Base-by-base conservation (phyloP, 2,329 filamentous ascomycete species). In the Aspergillus uvarum region DNA sequence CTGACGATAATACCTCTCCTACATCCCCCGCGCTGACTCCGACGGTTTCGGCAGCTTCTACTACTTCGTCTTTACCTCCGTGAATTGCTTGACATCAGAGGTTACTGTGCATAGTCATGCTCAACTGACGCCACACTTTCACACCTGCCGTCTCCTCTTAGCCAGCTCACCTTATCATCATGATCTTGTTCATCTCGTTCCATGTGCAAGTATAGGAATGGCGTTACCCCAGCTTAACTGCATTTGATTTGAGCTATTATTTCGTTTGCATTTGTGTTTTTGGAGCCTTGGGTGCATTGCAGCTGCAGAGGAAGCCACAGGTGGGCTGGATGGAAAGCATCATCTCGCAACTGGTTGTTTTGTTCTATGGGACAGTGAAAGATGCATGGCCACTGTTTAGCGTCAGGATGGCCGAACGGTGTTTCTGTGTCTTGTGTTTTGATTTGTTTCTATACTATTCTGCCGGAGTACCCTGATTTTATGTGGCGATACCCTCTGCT, bases 11-110 rank as follows among this genome's bases (percentile, higher is more conserved):
- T 56, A 72, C 75, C 22, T 55, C 53, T 55, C 53, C 53, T 24
- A 65, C 64, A 21, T 77, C 73, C 58, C 74, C 73, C 16, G 67
- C 53, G 32, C 65, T 77, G 54, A 76, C 70, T 26, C 75, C 75
- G 11, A 75, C 74, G 2, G 56, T 74, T 50, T 76, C 75, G 49
- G 67, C 70, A 26, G 67, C 74, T 6, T 76, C 75, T n/a, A 74
- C 75, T n/a, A 74, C 67, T 44, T 72, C 73, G 42, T 76, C 73
- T 38, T 68, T 75, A 22, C 63, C 48, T 29, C 47, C 58, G 48
- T 59, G 47, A 21, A 22, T 16, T 5, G 38, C 38, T 14, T 8
- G 6, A 8, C n/a, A 26, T 5, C 35, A 21, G 47, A 58, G 56
- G 38, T 55, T 31, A 6, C 42, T 12, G n/a, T 31, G 11, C n/a